Evolutionary conservation across 1,284 basidiomycete species (phyloP), one percentile per base, ranked within the genome.

Genomic region (Marasmius tenuissimus): DNA sequence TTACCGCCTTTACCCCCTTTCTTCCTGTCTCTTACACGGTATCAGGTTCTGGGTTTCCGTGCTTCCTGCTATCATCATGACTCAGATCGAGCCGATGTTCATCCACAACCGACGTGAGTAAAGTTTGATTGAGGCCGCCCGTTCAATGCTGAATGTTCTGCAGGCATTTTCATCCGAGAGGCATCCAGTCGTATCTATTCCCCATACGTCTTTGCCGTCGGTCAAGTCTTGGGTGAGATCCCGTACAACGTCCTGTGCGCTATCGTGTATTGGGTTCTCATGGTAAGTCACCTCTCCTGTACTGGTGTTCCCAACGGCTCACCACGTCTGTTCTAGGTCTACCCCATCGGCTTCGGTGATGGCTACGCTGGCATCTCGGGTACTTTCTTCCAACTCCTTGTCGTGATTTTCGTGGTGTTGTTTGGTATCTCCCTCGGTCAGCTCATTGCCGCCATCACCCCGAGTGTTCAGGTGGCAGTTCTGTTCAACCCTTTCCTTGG

Each of bases 11-110:
- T 16, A 40, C 20, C 12, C 22, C 48, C 35, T 8, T 14, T 4
- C 33, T 49, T 1, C 56, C 35, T 40, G 14, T n/a, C 55, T 37
- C 42, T 27, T 4, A 49, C 22, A 16, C 39, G 18, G 16, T 6
- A 7, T 58, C 62, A 89, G 86, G 58, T 91, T 88, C 79, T 90
- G 87, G 87, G 78, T 85, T 48, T 80, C 81, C 16, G 83, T 93
- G 51, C 73, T 93, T 34, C 91, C 92, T 18, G 88, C 89, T 33
- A 85, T 94, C 66, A 80, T 94, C 66, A 91, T 93, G 81, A 77
- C 83, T 1, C 91, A 93, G 74, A 88, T 96, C 61, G 90, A 94
- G 74, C 93, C 94, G 0, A 76, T 93, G 77, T 97, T 94, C 81
- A 92, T 97, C 70, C 81, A 89, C 75, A 91, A 91, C 63, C 81